phyloP scores from a whole-genome alignment of 2,329 filamentous ascomycete species.

The Talaromyces amestolkiae region DNA sequence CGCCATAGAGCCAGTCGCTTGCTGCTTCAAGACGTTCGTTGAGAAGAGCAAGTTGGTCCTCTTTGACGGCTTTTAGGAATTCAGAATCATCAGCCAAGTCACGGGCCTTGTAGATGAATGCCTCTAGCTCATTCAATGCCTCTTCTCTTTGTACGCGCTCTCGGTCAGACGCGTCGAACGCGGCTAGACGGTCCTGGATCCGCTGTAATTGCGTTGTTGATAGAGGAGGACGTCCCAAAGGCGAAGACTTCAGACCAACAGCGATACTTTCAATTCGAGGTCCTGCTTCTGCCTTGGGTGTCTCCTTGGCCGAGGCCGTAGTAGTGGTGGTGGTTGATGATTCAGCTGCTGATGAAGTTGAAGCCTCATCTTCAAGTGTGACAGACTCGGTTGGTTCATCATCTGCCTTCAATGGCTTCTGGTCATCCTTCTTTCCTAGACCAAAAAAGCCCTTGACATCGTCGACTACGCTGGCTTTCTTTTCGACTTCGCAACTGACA shows the following conservation, averaged over 20 bases:
- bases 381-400: slow-evolving; percentile 52
- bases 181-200: slow-evolving; percentile 70
- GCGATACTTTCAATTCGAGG: slow-evolving; percentile 54
- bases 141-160: slow-evolving; percentile 77
- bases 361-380: slow-evolving; percentile 43
- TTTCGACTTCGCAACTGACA: slow-evolving; percentile 82
- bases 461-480: slow-evolving; percentile 80
- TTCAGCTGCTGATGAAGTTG: slow-evolving; percentile 45
- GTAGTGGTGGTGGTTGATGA: slow-evolving; percentile 46
- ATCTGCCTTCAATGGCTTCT: slow-evolving; percentile 66
- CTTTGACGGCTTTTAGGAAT: slow-evolving; percentile 70
- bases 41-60: slow-evolving; percentile 64
- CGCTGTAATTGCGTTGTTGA: slow-evolving; percentile 40
- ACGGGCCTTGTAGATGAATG: slow-evolving; percentile 82
- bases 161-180: slow-evolving; percentile 83
- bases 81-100: slow-evolving; percentile 75
- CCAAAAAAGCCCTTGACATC: slow-evolving; percentile 96
- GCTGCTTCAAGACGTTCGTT: slow-evolving; percentile 65
- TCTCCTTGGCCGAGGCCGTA: slow-evolving; percentile 49
- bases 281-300: slow-evolving; percentile 38
- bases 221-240: slow-evolving; percentile 42
- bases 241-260: slow-evolving; percentile 51
- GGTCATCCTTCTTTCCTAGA: slow-evolving; percentile 82
- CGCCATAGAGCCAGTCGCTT: slow-evolving; percentile 89
- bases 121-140: slow-evolving; percentile 87